Evolutionary conservation across 2,329 filamentous ascomycete species (phyloP), one percentile per base, ranked within the genome.

Genomic region (Tolypocladium pustulatum): DNA sequence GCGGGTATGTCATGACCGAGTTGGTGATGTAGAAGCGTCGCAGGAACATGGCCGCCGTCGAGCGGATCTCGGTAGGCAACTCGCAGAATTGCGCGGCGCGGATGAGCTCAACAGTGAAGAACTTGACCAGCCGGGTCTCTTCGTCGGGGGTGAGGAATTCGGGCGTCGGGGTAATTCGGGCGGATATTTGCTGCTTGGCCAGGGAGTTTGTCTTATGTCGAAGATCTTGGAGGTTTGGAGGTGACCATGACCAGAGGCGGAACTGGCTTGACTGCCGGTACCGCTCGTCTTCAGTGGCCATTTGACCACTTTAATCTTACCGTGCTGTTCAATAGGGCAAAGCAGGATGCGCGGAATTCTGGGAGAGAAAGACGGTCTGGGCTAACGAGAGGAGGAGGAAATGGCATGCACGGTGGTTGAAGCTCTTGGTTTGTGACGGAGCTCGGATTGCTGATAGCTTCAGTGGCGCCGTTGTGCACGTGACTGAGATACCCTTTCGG

Each of bases 21-120:
- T 97, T 96, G 68, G 89, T 93, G 41, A 96, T 82, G 76, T 97
- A 99, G 80, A 99, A 97, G 59, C 94, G 89, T 58, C 90, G 89
- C 61, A 99, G 82, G 71, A 95, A 97, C 68, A 95, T 86, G 61
- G 93, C 89, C 4, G 91, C 90, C 8, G 92, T 96, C 4, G 73
- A 68, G 65, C 80, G 76, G 60, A 80, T 79, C 59, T 80, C 77
- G 63, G 78, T 79, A 7, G 77, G 75, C 49, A 80, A 69, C 38
- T 80, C 74, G 65, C 77, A 80, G 64, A 82, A 82, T 57, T 78
- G 75, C 25, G 79, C 81, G 3, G 81, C 81, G 40, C 81, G 78
- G 51, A 85, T 75, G 3, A 84, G 77, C 66, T 85, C 81, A 56
- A 80, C 75, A 4, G 80, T 82, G 65, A 92, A 96, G 73, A 90